Evolutionary conservation across 305 asterid species (phyloP), one percentile per base, ranked within the genome.

Genomic region (Fraxinus paxiana): DNA sequence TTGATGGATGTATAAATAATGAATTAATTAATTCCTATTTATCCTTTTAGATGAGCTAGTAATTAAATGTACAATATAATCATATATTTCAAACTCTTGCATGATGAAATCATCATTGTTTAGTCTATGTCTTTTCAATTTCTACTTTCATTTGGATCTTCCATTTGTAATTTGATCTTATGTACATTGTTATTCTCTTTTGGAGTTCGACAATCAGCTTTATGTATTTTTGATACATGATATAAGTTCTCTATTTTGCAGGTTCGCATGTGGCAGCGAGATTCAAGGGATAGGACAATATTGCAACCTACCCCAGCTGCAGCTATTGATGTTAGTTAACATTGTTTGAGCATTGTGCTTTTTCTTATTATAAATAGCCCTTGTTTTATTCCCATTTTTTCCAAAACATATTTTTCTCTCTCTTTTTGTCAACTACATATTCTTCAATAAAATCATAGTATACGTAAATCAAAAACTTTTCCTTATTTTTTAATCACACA

Each of bases 221-320:
- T 73, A 51, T 28, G 24, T 73, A 43, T 72, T 20, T 73, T 70
- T 5, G 9, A 30, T 76, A 73, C 51, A 35, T 31, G 61, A 73
- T 83, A 73, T 41, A 43, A 46, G 70, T 17, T 80, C 51, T 75
- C 80, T 22, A 79, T 82, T 84, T 79, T 84, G 86, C 92, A 95
- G 97, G 85, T 88, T 85, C 97, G 97, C 82, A 96, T 94, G 98
- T 92, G 94, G 90, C 99, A 96, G 89, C 91, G 92, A 56, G 97
- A 92, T 85, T 90, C 99, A 74, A 88, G 92, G 89, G 97, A 94
- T 83, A 89, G 97, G 92, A 94, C 99, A 82, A 88, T 92, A 69
- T 84, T 96, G 91, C 99, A 96, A 83, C 97, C 99, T 79, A 90
- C 86, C 79, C 98, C 96, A 15, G 99, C 97, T 20, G 99, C 99